These are phyloP conservation scores for Chalciporus chontae DNA, from an alignment of 768 basidiomycete species.

Conservation along the genomic window DNA sequence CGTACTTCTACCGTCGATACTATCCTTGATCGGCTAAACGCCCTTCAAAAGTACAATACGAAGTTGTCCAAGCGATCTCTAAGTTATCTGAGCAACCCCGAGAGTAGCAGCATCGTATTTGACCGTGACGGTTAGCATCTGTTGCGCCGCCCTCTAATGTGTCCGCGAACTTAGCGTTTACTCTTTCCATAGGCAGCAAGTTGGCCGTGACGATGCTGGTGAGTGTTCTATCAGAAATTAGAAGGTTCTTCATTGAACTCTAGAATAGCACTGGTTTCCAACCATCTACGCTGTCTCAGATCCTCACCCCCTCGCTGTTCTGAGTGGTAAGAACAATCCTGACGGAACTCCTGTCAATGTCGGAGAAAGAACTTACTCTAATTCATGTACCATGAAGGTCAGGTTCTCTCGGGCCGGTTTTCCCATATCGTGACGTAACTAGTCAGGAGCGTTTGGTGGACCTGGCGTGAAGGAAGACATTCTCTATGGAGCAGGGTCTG, in stretches of 20 bases:
- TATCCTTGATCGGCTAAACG: conserved; percentile 24
- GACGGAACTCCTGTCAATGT: conserved; percentile 47
- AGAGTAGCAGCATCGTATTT: conserved; percentile 65
- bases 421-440: conserved; percentile 1
- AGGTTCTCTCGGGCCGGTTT: not conserved
- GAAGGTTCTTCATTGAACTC: conserved; percentile 1
- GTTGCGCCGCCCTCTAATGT: conserved; percentile 2
- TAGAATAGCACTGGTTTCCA: conserved; percentile 57
- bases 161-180: not conserved
- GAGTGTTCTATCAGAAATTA: conserved; percentile 18
- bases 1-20: not conserved
- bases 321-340: conserved; percentile 55
- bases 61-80: conserved; percentile 41
- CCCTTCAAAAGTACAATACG: conserved; percentile 42
- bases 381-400: conserved; percentile 80
- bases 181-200: conserved; percentile 45
- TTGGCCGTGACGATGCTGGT: conserved; percentile 69
- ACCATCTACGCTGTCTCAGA: conserved; percentile 69
- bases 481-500: conserved; percentile 74
- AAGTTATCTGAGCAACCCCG: conserved; percentile 50
- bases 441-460: conserved; percentile 79
- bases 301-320: conserved; percentile 64
- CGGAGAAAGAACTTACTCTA: conserved; percentile 56
- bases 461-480: conserved; percentile 48
- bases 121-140: conserved; percentile 57